Evolutionary conservation across 2,329 filamentous ascomycete species (phyloP), one percentile per base, ranked within the genome.

Genomic region (Aureobasidium sp.): DNA sequence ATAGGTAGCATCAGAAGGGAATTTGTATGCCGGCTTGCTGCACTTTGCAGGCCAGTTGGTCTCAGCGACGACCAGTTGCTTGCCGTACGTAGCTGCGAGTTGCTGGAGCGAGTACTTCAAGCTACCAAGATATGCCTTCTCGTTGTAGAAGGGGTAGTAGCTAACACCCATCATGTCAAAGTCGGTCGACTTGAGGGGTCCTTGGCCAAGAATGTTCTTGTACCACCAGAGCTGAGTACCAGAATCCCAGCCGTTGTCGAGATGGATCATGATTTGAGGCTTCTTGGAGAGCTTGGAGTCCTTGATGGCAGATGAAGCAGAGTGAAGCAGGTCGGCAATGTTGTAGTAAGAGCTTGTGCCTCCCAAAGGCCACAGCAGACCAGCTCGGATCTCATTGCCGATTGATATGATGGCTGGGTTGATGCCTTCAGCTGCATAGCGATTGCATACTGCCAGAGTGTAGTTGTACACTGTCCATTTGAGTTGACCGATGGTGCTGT

Each of bases 341-440:
- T 73, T 73, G 21, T 68, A 63, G 5, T 74, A 66, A 55, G 66
- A 69, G 6, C 71, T 65, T 34, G 69, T 67, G 34, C 69, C 63
- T 30, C 72, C 73, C 0, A 69, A 60, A 2, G 73, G 73, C 68
- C 70, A 75, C 48, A 75, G 66, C 58, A 73, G 65, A 21, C 73
- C 73, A 48, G 68, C 66, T 15, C 69, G 67, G 64, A 75, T 73
- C 66, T 75, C 73, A 55, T 75, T 74, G 34, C 73, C 73, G 21
- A 75, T 68, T 5, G 67, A 75, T 3, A 79, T 75, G 32, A 77
- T 71, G 34, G 66, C 68, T 25, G 76, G 68, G 25, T 71, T 65
- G 44, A 79, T 73, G 9, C 71, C 69, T 48, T 72, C 72, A 11
- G 67, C 64, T 42, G 72, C 67, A 67, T 77, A 79, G 1, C 72